Percentiles rank a stretch among this genome's conserved stretches.
These are phyloP conservation scores for Rhizopogon rudus DNA, from an alignment of 768 basidiomycete species.

Conservation along the genomic window DNA sequence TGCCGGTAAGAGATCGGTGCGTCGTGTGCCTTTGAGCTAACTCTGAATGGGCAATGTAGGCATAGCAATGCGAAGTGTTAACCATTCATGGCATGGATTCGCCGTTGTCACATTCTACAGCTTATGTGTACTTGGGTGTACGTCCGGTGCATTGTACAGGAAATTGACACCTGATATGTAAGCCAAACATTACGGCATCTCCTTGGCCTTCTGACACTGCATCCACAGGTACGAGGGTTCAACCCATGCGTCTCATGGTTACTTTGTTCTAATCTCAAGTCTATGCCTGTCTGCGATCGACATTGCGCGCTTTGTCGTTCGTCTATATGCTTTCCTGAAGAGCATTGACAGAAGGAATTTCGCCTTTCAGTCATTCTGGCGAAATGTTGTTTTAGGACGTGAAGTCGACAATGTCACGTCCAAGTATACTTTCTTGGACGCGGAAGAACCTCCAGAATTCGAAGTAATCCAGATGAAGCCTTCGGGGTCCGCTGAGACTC, in stretches of 20 bases:
- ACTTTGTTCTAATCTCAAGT: conserved; percentile 42
- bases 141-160: conserved; percentile 64
- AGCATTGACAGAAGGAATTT: conserved; percentile 34
- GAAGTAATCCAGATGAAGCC: conserved; percentile 41
- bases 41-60: conserved; percentile 36
- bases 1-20: conserved; percentile 46
- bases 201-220: conserved; percentile 8
- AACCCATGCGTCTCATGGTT: conserved; percentile 63
- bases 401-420: conserved; percentile 14
- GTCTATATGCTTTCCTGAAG: conserved; percentile 44
- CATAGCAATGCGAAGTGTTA: conserved; percentile 74
- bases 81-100: conserved; percentile 58
- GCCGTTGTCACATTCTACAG: conserved; percentile 60
- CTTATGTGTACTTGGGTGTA: conserved; percentile 58
- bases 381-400: conserved; percentile 47
- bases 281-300: conserved; percentile 49
- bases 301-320: conserved; percentile 42
- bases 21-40: background rate
- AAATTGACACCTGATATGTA: conserved; percentile 83
- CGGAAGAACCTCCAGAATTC: conserved; percentile 51
- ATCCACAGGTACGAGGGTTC: conserved; percentile 60
- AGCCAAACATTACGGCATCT: conserved; percentile 22
- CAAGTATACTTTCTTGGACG: conserved; percentile 58
- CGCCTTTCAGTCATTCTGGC: conserved; percentile 50
- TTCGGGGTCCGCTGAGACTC: conserved; percentile 5